Evolutionary conservation across 306 rosid species (phyloP).

Genomic region (Sophora flavescens): DNA sequence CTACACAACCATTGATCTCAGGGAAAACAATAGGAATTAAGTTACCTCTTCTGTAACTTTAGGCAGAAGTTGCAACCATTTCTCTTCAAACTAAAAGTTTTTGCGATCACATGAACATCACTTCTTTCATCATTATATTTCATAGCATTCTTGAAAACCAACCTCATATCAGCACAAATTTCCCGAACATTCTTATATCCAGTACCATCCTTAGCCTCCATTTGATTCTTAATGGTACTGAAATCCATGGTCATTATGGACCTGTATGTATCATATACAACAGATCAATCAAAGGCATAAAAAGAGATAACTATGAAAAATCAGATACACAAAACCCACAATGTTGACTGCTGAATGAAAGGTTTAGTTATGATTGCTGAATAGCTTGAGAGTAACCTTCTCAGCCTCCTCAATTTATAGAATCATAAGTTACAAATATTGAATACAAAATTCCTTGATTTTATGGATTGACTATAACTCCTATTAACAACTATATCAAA

Average conservation of each 20-base stretch:
- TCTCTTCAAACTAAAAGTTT: slow-evolving; percentile 91
- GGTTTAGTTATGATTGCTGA: too few species aligned
- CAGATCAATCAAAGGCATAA: slow-evolving; percentile 42
- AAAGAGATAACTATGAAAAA: slow-evolving; percentile 29
- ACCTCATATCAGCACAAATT: slow-evolving; percentile 78
- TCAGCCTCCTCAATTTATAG: too few species aligned
- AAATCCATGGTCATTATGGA: slow-evolving; percentile 97
- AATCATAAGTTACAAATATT: too few species aligned
- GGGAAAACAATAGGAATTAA: slow-evolving; percentile 32
- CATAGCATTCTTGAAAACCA: slow-evolving; percentile 91
- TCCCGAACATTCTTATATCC: slow-evolving; percentile 88
- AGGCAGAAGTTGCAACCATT: slow-evolving; percentile 89
- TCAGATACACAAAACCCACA: slow-evolving; percentile 15
- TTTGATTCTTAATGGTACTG: slow-evolving; percentile 86
- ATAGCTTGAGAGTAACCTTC: too few species aligned
- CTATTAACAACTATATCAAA: too few species aligned
- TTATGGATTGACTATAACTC: too few species aligned
- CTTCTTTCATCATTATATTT: slow-evolving; percentile 87
- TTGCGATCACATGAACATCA: slow-evolving; percentile 92
- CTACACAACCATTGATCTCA: slow-evolving; percentile 9
- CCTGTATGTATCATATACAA: slow-evolving; percentile 55
- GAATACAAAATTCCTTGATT: too few species aligned
- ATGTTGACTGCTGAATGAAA: slow-evolving; percentile 5
- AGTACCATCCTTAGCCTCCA: slow-evolving; percentile 88
- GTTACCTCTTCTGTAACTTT: slow-evolving; percentile 89